phyloP scores from a whole-genome alignment of 805 yeast species.

The Lachancea sp. region DNA sequence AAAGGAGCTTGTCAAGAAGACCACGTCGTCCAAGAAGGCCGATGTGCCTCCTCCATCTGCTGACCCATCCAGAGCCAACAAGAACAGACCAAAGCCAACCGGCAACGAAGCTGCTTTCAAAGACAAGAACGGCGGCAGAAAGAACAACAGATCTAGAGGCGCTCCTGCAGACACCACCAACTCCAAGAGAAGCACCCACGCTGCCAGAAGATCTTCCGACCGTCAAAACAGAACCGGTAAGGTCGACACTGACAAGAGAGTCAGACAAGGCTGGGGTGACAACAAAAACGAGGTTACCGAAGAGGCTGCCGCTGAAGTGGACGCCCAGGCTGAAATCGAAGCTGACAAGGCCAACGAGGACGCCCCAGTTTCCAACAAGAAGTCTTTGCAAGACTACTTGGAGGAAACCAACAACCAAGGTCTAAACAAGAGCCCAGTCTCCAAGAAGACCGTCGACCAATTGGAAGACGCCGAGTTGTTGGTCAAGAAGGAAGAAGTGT shows the following conservation, averaged over 20 bases:
- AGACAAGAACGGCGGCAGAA: constrained; percentile 65
- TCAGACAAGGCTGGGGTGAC: constrained; percentile 85
- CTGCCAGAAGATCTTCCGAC: constrained; percentile 49
- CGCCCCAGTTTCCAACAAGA: constrained; percentile 46
- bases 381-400: constrained; percentile 83
- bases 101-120: constrained; percentile 88
- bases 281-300: constrained; percentile 61
- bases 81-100: constrained; percentile 59
- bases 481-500: constrained; percentile 58
- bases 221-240: constrained; percentile 83
- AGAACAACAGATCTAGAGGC: constrained; percentile 43
- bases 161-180: constrained; percentile 47
- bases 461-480: constrained; percentile 49
- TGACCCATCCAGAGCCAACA: constrained; percentile 71
- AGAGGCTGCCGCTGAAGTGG: constrained; percentile 45
- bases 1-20: constrained; percentile 74
- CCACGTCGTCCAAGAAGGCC: constrained; percentile 79
- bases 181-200: constrained; percentile 49
- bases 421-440: constrained; percentile 46
- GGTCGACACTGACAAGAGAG: constrained; percentile 78
- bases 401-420: constrained; percentile 49
- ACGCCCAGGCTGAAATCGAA: constrained; percentile 40
- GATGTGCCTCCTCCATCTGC: constrained; percentile 80
- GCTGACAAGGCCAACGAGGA: constrained; percentile 42
- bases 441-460: constrained; percentile 30